phyloP scores from a whole-genome alignment of 106 monocot genomes.

The Acorus calamus region DNA sequence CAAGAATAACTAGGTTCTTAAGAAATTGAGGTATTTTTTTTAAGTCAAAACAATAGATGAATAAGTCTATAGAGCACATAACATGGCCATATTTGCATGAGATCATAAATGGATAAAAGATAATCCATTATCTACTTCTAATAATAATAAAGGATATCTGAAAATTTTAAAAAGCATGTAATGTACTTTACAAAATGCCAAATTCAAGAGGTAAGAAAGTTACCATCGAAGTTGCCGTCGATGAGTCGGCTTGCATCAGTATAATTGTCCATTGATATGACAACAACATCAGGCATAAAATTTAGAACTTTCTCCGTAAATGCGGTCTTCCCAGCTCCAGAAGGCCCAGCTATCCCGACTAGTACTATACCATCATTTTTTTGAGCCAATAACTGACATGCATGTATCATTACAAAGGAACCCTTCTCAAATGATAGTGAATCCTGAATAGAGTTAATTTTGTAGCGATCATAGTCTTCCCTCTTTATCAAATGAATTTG shows the following conservation, averaged over 20 bases:
- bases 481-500: constrained; percentile 83
- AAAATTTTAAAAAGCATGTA: too few relatives aligned
- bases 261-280: constrained; percentile 97
- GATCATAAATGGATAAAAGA: too few relatives aligned
- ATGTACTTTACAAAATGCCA: not conserved
- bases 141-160: too few relatives aligned
- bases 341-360: constrained; percentile 92
- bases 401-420: constrained; percentile 84
- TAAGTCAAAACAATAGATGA: too few relatives aligned
- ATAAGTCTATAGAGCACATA: too few relatives aligned
- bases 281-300: constrained; percentile 84
- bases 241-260: constrained; percentile 89
- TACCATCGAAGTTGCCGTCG: constrained; percentile 99
- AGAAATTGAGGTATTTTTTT: too few relatives aligned
- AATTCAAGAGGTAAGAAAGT: not conserved
- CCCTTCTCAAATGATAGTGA: constrained; percentile 95
- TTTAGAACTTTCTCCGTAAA: constrained; percentile 94
- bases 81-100: too few relatives aligned
- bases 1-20: too few relatives aligned
- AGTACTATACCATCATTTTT: constrained; percentile 80
- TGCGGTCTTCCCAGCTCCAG: constrained; percentile 93
- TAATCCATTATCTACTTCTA: too few relatives aligned
- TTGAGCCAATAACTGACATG: constrained; percentile 85
- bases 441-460: constrained; percentile 72
- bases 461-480: constrained; percentile 58